These are phyloP conservation scores for Thraustochytrium striatum DNA, from an alignment of 352 stramenopile species.

Conservation along the genomic window DNA sequence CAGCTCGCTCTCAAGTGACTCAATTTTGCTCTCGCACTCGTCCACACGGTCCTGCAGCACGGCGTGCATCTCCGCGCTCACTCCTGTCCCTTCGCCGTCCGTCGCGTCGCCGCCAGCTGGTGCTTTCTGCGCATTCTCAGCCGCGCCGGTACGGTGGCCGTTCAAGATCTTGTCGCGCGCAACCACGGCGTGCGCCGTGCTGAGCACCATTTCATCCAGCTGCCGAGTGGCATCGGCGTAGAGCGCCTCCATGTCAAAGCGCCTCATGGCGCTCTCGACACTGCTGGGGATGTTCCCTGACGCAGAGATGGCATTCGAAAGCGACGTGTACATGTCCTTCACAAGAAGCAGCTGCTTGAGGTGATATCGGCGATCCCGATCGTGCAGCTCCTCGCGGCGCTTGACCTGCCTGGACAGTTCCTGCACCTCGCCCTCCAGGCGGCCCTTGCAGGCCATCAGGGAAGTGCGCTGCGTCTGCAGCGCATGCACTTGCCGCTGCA, in stretches of 20 bases:
- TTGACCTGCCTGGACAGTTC: neutral
- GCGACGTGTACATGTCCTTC: conserved; percentile 16
- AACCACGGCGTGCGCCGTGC: neutral
- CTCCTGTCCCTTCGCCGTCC: neutral
- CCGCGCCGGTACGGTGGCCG: neutral
- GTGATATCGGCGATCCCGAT: neutral
- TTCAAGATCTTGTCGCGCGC: neutral
- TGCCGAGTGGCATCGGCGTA: neutral
- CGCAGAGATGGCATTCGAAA: neutral
- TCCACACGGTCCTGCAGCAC: neutral
- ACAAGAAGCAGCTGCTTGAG: conserved; percentile 31
- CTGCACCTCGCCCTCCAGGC: neutral
- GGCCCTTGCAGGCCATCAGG: neutral
- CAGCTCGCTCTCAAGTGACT: neutral
- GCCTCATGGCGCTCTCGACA: neutral
- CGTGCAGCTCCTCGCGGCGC: neutral
- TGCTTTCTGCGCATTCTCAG: neutral
- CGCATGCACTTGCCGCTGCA: neutral
- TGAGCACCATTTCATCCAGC: neutral
- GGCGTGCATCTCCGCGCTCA: neutral
- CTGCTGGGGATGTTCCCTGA: neutral
- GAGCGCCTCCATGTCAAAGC: neutral
- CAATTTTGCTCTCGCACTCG: neutral
- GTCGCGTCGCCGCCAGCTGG: neutral
- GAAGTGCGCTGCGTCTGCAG: neutral